phyloP scores from a whole-genome alignment of 495 filamentous ascomycete genomes.

The Trichoderma asperelloides region DNA sequence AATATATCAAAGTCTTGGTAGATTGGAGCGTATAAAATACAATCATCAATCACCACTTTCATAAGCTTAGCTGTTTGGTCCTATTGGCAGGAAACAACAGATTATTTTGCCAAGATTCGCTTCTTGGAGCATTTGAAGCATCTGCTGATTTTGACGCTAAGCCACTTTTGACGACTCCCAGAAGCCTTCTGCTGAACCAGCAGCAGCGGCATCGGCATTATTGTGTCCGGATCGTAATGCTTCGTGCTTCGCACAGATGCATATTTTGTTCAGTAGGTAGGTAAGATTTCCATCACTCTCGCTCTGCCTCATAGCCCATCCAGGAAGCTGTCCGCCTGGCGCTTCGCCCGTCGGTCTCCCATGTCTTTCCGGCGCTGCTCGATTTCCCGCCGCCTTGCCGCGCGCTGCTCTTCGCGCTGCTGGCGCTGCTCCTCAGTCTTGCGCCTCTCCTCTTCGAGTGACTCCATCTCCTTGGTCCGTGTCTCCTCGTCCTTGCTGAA shows the following conservation, averaged over 20 bases:
- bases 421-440: slow-evolving; percentile 57
- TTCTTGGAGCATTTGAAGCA: too few species aligned
- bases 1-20: too few species aligned
- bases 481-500: slow-evolving; percentile 64
- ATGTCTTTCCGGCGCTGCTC: slow-evolving; percentile 45
- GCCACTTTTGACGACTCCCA: too few species aligned
- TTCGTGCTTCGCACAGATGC: neutral
- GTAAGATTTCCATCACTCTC: slow-evolving; percentile 15
- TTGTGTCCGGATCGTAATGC: too few species aligned
- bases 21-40: too few species aligned
- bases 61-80: too few species aligned
- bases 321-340: slow-evolving; percentile 67
- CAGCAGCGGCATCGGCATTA: too few species aligned
- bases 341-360: slow-evolving; percentile 48
- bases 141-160: too few species aligned
- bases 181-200: too few species aligned
- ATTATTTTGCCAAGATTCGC: too few species aligned
- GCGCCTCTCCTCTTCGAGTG: slow-evolving; percentile 52
- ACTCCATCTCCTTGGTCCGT: slow-evolving; percentile 66
- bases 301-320: slow-evolving; percentile 37
- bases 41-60: too few species aligned
- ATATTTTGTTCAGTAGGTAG: neutral
- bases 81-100: too few species aligned
- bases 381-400: slow-evolving; percentile 32
- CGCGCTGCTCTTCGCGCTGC: slow-evolving; percentile 44